Evolutionary conservation across 257 asterid genomes (phyloP).

Genomic region (Solanum rostratum): DNA sequence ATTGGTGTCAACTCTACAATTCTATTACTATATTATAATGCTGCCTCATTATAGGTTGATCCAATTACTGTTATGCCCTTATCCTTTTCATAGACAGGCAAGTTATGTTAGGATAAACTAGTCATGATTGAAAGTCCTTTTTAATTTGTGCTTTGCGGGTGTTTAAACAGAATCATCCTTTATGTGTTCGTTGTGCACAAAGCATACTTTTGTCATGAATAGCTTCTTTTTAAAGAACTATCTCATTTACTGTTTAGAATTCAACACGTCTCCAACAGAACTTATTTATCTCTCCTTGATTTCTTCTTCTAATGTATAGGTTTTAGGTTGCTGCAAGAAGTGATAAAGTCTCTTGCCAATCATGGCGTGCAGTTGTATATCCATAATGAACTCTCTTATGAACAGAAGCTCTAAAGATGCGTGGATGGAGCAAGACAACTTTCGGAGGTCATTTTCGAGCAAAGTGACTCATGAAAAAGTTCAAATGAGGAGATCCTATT

Average conservation of each 20-base stretch:
- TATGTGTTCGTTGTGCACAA: conserved; percentile 40
- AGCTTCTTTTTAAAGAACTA: conserved; percentile 13
- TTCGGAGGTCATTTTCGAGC: conserved; percentile 11
- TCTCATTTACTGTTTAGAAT: neutral
- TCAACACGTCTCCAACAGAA: conserved; percentile 1
- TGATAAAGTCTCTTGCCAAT: neutral
- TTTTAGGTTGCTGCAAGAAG: neutral
- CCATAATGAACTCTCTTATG: conserved; percentile 16
- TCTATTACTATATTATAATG: neutral
- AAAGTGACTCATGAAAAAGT: neutral
- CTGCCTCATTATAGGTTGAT: neutral
- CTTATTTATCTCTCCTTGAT: neutral
- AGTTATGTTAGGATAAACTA: neutral
- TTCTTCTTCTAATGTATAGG: neutral
- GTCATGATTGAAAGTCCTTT: neutral
- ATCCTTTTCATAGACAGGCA: neutral
- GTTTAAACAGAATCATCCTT: conserved; percentile 22
- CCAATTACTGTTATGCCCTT: conserved; percentile 1
- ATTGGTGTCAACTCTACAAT: neutral
- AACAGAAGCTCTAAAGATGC: conserved; percentile 14
- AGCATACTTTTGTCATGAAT: conserved; percentile 19
- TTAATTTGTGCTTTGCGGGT: conserved; percentile 1
- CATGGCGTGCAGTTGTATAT: conserved; percentile 38
- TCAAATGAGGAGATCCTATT: conserved; percentile 8
- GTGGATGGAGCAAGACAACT: conserved; percentile 13